Evolutionary conservation across 78 protist species (phyloP).

Genomic region (Acrasis kona): DNA sequence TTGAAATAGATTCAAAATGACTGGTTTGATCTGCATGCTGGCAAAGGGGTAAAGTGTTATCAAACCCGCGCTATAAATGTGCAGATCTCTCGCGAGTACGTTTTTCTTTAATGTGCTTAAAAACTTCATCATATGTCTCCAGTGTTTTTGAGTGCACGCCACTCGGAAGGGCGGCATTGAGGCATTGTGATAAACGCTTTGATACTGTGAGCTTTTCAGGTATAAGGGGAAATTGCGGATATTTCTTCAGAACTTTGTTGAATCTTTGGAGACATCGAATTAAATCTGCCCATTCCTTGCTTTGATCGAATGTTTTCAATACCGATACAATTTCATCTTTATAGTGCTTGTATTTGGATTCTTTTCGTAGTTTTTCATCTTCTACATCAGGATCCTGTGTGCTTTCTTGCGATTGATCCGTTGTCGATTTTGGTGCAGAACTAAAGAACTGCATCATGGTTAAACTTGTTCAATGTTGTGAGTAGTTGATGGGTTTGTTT

Average conservation of each 20-base stretch:
- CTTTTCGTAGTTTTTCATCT: neutral
- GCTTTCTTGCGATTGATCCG: too few relatives aligned
- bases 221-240: neutral
- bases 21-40: slow-evolving; percentile 23
- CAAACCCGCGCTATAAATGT: slow-evolving; percentile 22
- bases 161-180: slow-evolving; percentile 26
- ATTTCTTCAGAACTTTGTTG: neutral
- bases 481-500: too few relatives aligned
- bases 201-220: slow-evolving; percentile 20
- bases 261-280: neutral
- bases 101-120: neutral
- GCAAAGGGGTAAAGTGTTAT: slow-evolving; percentile 23
- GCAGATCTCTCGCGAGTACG: slow-evolving; percentile 18
- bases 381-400: too few relatives aligned
- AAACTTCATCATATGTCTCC: slow-evolving; percentile 27
- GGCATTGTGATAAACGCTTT: slow-evolving; percentile 36
- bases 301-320: neutral
- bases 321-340: neutral
- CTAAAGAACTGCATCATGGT: too few relatives aligned
- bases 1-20: slow-evolving; percentile 23
- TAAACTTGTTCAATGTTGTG: too few relatives aligned
- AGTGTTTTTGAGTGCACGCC: slow-evolving; percentile 41
- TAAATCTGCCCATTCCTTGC: neutral
- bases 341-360: neutral
- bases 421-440: too few relatives aligned